Evolutionary conservation across 73 alveolate species (phyloP), one percentile per base, ranked within the genome.

Genomic region (Tetrahymena elliotti): DNA sequence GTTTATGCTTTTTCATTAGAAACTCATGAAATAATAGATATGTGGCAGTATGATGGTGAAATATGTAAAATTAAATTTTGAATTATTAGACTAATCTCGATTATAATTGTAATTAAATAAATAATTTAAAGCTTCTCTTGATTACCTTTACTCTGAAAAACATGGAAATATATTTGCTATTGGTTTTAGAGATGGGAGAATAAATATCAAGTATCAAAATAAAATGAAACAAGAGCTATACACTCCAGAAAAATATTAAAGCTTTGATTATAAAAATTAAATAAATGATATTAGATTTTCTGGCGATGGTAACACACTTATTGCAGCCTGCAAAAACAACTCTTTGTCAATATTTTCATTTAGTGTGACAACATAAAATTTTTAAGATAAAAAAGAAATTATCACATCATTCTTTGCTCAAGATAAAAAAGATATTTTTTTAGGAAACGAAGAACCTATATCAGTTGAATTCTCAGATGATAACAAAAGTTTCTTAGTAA

Each of bases 151-250:
- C 83, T 94, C 93, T 88, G 96, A 94, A 41, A 94, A 94, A 37
- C 95, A 94, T 40, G 96, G 96, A 94, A 92, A 94, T 18, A 94
- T 94, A 52, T 94, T 94, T 94, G 96, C 96, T 31, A 35, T 94
- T 33, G 96, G 96, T 10, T 68, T 68, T 68, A 11, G 88, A 31
- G 88, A 68, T 68, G 88, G 88, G 16, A 68, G 88, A 24, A 68
- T 68, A 68, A 68, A 27, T 4, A 68, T 68, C 6, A 68, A 68
- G 33, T 68, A 68, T n/a, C 6, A 68, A 31, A 68, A 68, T 24
- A 68, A 68, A 31, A n/a, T 27, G 88, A 68, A 68, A 68, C 38
- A 68, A 68, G 88, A 68, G 20, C n/a, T 68, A 11, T 68, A 68
- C 36, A 68, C 88, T 18, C 88, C 88, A 18, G 88, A 68, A 24